Conservation (phyloP, 495 filamentous ascomycete genomes). For the Penicillium dipodomyicola region DNA sequence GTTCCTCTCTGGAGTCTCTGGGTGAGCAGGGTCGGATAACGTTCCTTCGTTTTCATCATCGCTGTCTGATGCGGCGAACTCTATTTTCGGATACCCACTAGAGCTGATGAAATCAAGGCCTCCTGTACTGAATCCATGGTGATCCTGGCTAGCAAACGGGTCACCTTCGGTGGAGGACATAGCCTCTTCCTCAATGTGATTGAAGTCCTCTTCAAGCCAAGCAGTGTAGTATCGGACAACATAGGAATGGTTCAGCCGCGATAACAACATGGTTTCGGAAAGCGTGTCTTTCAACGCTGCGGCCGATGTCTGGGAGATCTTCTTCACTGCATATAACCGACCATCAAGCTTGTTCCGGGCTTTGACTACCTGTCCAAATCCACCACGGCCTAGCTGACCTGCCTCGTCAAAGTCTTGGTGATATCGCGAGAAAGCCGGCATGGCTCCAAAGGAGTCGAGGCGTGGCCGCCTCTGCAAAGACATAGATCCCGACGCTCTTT, state of each 20-base stretch:
- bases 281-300: conserved; percentile 79
- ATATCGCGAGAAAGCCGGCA: conserved; percentile 65
- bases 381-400: conserved; percentile 84
- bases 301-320: conserved; percentile 80
- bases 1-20: conserved; percentile 25
- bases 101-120: conserved; percentile 94
- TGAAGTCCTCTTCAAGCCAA: conserved; percentile 79
- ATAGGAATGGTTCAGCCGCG: conserved; percentile 88
- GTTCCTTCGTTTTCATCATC: conserved; percentile 55
- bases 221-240: conserved; percentile 95
- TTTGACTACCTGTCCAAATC: conserved; percentile 96
- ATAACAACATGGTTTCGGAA: conserved; percentile 87
- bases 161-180: conserved; percentile 56
- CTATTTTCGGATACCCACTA: conserved; percentile 73
- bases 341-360: conserved; percentile 92
- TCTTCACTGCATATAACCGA: conserved; percentile 92
- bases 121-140: conserved; percentile 72
- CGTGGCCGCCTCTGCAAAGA: conserved; percentile 42
- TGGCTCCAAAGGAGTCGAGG: conserved; percentile 45
- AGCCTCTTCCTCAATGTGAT: conserved; percentile 56
- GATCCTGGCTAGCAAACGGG: conserved; percentile 35
- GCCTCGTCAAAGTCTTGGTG: conserved; percentile 85
- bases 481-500: conserved; percentile 40
- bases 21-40: conserved; percentile 26
- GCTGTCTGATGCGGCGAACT: conserved; percentile 68